Evolutionary conservation across 83 land plant species (phyloP).

Genomic region (Picea engelmannii): DNA sequence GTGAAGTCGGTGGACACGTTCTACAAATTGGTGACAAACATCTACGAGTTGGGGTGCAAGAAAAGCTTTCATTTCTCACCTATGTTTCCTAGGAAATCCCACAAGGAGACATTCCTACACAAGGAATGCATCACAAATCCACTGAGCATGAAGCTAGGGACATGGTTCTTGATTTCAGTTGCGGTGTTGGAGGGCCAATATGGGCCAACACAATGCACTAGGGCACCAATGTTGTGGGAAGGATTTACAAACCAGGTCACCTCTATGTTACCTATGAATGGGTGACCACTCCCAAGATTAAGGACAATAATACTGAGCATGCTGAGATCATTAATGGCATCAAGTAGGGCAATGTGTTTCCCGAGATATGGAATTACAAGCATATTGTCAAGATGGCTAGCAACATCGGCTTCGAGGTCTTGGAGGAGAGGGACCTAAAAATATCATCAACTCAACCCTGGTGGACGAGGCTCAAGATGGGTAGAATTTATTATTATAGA

Average conservation of each 20-base stretch:
- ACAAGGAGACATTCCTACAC: slow-evolving; percentile 91
- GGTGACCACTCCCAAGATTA: slow-evolving; percentile 47
- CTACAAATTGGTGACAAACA: slow-evolving; percentile 89
- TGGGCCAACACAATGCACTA: slow-evolving; percentile 82
- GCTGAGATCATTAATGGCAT: slow-evolving; percentile 42
- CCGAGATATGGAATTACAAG: slow-evolving; percentile 29
- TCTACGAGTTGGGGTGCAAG: slow-evolving; percentile 98
- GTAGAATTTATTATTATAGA: slow-evolving; percentile 80
- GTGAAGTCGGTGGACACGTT: slow-evolving; percentile 88
- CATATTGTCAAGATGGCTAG: slow-evolving; percentile 32
- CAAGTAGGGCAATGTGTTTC: slow-evolving; percentile 37
- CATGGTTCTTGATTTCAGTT: background rate
- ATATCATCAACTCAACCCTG: slow-evolving; percentile 78
- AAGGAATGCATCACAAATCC: slow-evolving; percentile 83
- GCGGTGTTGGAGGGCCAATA: slow-evolving; percentile 70
- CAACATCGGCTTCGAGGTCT: slow-evolving; percentile 37
- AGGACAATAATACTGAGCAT: slow-evolving; percentile 27
- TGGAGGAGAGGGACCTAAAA: slow-evolving; percentile 63
- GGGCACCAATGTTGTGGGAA: slow-evolving; percentile 74
- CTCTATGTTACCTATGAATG: slow-evolving; percentile 90
- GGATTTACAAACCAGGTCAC: slow-evolving; percentile 60
- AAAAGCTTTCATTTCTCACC: slow-evolving; percentile 91
- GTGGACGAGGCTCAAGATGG: slow-evolving; percentile 93
- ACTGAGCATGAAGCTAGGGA: slow-evolving; percentile 31
- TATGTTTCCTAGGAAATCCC: slow-evolving; percentile 56